Evolutionary conservation across 2,329 filamentous ascomycete species (phyloP), one percentile per base, ranked within the genome.

Genomic region (Aschersonia sp.): DNA sequence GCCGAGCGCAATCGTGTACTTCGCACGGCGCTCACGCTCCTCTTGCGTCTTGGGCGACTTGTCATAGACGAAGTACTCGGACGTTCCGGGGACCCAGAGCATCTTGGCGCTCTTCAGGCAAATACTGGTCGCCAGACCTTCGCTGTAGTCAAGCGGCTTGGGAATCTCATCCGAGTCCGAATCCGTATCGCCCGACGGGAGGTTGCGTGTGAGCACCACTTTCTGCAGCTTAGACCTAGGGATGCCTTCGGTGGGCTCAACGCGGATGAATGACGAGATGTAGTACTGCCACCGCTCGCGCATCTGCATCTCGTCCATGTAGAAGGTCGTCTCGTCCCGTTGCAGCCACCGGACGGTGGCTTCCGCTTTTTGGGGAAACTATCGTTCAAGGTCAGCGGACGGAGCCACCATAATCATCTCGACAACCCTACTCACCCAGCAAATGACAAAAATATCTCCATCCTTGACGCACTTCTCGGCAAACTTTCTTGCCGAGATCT

Each of bases 381-480:
- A 46, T 75, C 62, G 46, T 56, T 49, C 44, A 5, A 30, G 12
- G 57, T 71, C 59, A 71, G 65, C 47, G 50, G 45, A 43, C 8
- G 4, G 40, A 11, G 10, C 14, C 40, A 42, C 29, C 11, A 8
- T 14, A 43, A 12, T 12, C 30, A 31, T 11, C 12, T 40, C 22
- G 8, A 6, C 10, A 8, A n/a, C 46, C 31, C 7, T 30, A 80
- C 87, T 76, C 80, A 96, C 90, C 72, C 84, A 97, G 60, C 83
- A 81, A 54, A 97, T 82, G 45, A 87, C 80, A 64, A 94, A 97
- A 53, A 94, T 78, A 58, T 97, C 90, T 12, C 84, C 85, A 53
- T 97, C 90, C 69, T 94, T 95, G 55, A 92, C 81, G 59, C 87
- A 81, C 65, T 92, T 92, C 66, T 96, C 88, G 1, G 92, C 88